Evolutionary conservation across 495 filamentous ascomycete genomes (phyloP).

Genomic region (Tuber brumale): DNA sequence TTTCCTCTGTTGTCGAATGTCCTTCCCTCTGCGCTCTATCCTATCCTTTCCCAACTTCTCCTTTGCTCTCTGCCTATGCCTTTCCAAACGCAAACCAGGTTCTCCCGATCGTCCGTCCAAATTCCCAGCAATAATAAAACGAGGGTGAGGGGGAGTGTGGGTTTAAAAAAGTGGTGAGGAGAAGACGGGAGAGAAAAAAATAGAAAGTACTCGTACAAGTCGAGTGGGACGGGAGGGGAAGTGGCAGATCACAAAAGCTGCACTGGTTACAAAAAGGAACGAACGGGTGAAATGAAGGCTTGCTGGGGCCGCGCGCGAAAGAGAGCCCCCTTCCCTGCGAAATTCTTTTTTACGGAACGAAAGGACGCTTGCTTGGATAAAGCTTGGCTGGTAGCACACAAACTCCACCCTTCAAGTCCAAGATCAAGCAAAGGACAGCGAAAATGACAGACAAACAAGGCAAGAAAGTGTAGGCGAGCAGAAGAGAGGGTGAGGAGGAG

Average conservation of each 20-base stretch:
- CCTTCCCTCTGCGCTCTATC: neutral
- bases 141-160: neutral
- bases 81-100: neutral
- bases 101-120: neutral
- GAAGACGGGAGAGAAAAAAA: neutral
- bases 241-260: neutral
- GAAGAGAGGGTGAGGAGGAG: constrained; percentile 1
- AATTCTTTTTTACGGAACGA: neutral
- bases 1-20: neutral
- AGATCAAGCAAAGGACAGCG: constrained; percentile 9
- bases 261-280: neutral
- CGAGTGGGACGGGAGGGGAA: neutral
- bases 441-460: constrained; percentile 15
- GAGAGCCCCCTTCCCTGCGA: neutral
- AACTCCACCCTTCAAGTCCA: neutral
- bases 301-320: neutral
- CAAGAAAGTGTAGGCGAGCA: constrained; percentile 8
- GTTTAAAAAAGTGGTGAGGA: neutral
- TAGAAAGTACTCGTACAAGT: neutral
- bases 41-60: neutral
- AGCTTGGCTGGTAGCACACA: neutral
- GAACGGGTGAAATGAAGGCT: constrained; percentile 1
- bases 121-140: neutral
- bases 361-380: neutral
- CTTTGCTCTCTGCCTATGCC: neutral